A percentile compares a stretch with the other conserved stretches of the same genome.
Conservation (phyloP, 768 basidiomycete species). For the Pluteus cervinus region DNA sequence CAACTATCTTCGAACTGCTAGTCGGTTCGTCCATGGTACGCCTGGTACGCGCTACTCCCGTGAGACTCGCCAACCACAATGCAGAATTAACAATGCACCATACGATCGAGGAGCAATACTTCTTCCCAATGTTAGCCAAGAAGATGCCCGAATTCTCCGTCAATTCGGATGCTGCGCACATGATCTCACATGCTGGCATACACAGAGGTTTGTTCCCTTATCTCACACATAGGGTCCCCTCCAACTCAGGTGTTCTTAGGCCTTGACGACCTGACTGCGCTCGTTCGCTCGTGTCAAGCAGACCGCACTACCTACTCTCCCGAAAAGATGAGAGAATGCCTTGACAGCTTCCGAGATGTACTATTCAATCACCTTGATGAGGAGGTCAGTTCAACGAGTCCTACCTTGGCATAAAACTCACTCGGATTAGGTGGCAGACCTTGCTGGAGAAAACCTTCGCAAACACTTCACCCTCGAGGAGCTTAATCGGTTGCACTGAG, state of each 20-base stretch:
- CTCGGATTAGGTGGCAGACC: slow-evolving; percentile 36
- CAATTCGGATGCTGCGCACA: slow-evolving; percentile 33
- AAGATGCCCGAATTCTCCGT: slow-evolving; percentile 42
- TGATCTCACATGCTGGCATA: slow-evolving; percentile 46
- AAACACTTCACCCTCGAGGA: slow-evolving; percentile 49
- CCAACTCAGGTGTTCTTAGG: slow-evolving; percentile 23
- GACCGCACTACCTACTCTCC: slow-evolving; percentile 44
- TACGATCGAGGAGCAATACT: slow-evolving; percentile 43
- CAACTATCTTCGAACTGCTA: slow-evolving; percentile 33
- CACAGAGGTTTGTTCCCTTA: slow-evolving; percentile 36
- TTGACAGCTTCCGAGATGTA: slow-evolving; percentile 43
- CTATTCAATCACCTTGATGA: slow-evolving; percentile 49
- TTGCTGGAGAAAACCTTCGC: slow-evolving; percentile 43
- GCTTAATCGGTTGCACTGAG: slow-evolving; percentile 23
- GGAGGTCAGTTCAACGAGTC: slow-evolving; percentile 29
- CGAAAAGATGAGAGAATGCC: slow-evolving; percentile 38
- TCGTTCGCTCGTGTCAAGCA: slow-evolving; percentile 35
- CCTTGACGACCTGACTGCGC: slow-evolving; percentile 32
- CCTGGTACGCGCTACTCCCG: background rate
- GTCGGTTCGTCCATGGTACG: slow-evolving; percentile 35
- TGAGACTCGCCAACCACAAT: background rate
- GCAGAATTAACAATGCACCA: slow-evolving; percentile 52
- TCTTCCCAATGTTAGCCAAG: slow-evolving; percentile 47
- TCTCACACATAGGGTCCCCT: background rate
- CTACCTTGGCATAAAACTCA: background rate